Base-by-base conservation (phyloP, 352 stramenopile genomes). In the Phytophthora pini region DNA sequence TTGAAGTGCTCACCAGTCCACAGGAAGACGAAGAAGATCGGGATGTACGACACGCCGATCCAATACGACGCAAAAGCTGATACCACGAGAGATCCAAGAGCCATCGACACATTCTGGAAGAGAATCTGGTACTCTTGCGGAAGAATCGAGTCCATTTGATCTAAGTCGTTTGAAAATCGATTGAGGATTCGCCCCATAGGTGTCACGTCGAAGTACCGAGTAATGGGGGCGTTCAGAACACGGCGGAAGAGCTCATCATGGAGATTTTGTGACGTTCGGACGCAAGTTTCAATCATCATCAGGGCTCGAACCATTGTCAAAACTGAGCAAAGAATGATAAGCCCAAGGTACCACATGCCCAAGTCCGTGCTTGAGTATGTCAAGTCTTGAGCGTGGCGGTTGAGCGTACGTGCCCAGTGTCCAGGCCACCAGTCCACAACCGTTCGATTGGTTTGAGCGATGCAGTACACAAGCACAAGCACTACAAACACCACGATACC, bases 1-100 rank as follows among this genome's bases (percentile, higher is more conserved):
- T 97, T 86, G 68, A 96, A 98, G 17, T 98, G 98, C 2, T 78
- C 52, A 53, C 82, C 77, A n/a, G 71, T 70, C 20, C 69, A 48
- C 9, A 76, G 59, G 41, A 90, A 93, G 24, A 91, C 61, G 39
- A 76, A 13, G 11, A 89, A 90, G 64, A 3, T 89, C 17, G 83
- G 92, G 5, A 92, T 72, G 24, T 89, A 82, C 26, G 81, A 57
- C 13, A 88, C 38, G 0, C 52, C 66, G 44, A 90, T 78, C 63
- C 62, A 76, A 31, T 71, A 71, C 0, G 68, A 82, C 2, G 76
- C 69, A 13, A 77, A 66, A 1, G 66, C 74, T 12, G 73, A 88
- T 11, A 88, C 76, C 0, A 82, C 51, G 2, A 83, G 54, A 1
- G 60, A 54, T 12, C 70, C 74, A 2, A 79, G 22, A 27, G 77